phyloP scores from a whole-genome alignment of 495 filamentous ascomycete species.

The Aspergillus wentii region DNA sequence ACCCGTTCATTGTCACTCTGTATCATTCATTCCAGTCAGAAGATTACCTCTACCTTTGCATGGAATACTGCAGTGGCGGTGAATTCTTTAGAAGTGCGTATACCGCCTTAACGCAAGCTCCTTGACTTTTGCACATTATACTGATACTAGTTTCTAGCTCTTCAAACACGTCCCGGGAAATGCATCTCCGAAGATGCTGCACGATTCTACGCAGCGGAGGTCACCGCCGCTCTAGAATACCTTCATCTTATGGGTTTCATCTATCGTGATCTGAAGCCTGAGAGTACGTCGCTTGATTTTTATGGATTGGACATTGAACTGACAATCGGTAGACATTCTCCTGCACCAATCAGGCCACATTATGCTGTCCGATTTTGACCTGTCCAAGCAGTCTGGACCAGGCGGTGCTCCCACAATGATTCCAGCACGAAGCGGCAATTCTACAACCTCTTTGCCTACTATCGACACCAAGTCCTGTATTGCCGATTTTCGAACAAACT shows the following conservation, averaged over 20 bases:
- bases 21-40: slow-evolving; percentile 98
- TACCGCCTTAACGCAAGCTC: too few species aligned
- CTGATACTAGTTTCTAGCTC: slow-evolving; percentile 53
- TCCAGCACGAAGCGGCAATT: slow-evolving; percentile 76
- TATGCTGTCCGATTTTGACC: slow-evolving; percentile 98
- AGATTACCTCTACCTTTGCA: slow-evolving; percentile 95
- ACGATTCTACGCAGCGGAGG: slow-evolving; percentile 94
- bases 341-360: slow-evolving; percentile 98
- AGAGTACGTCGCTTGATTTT: slow-evolving; percentile 61
- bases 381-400: slow-evolving; percentile 95
- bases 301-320: neutral
- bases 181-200: slow-evolving; percentile 96
- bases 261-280: slow-evolving; percentile 95
- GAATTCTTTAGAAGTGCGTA: slow-evolving; percentile 85
- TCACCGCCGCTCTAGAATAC: slow-evolving; percentile 96
- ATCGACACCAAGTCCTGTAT: slow-evolving; percentile 99
- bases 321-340: slow-evolving; percentile 68
- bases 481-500: slow-evolving; percentile 96
- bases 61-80: slow-evolving; percentile 98
- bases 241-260: slow-evolving; percentile 99
- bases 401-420: slow-evolving; percentile 98
- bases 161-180: slow-evolving; percentile 95
- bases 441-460: slow-evolving; percentile 76
- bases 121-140: too few species aligned
- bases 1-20: slow-evolving; percentile 96